phyloP scores from a whole-genome alignment of 352 stramenopile genomes.

The Pythium insidiosum region DNA sequence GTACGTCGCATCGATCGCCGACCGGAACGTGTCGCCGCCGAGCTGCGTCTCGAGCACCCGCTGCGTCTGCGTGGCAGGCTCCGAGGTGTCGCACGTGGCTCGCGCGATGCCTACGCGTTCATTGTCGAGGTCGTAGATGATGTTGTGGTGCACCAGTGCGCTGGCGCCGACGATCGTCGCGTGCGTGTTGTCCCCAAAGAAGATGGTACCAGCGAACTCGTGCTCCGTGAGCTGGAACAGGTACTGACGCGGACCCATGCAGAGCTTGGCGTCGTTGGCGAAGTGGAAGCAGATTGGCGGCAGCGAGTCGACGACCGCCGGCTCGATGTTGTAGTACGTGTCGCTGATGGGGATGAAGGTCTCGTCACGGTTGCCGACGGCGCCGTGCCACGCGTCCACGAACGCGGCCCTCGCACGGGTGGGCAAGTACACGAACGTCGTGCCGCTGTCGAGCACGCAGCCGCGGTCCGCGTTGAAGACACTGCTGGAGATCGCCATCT shows the following conservation, averaged over 20 bases:
- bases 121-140: conserved; percentile 77
- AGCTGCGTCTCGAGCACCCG: conserved; percentile 47
- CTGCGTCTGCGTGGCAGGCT: conserved; percentile 7
- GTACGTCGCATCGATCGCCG: conserved; percentile 25
- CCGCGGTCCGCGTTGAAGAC: conserved; percentile 59
- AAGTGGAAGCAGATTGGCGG: conserved; percentile 66
- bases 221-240: conserved; percentile 24
- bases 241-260: conserved; percentile 40
- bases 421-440: conserved; percentile 74
- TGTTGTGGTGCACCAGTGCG: conserved; percentile 54
- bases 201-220: conserved; percentile 56
- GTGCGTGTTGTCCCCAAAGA: conserved; percentile 51
- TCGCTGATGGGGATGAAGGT: conserved; percentile 34
- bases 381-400: conserved; percentile 32
- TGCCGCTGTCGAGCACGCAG: conserved; percentile 74
- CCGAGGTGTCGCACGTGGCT: conserved; percentile 35
- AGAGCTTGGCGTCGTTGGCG: conserved; percentile 46
- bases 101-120: conserved; percentile 49
- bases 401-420: conserved; percentile 26
- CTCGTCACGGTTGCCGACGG: conserved; percentile 30
- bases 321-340: conserved; percentile 25
- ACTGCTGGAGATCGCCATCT: conserved; percentile 21
- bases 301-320: conserved; percentile 20
- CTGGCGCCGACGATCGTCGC: conserved; percentile 70
- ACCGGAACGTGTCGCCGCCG: conserved; percentile 47